Percentiles rank a stretch among this genome's conserved stretches.
phyloP scores from a whole-genome alignment of 345 rosid genomes.

The Euclidium syriacum region DNA sequence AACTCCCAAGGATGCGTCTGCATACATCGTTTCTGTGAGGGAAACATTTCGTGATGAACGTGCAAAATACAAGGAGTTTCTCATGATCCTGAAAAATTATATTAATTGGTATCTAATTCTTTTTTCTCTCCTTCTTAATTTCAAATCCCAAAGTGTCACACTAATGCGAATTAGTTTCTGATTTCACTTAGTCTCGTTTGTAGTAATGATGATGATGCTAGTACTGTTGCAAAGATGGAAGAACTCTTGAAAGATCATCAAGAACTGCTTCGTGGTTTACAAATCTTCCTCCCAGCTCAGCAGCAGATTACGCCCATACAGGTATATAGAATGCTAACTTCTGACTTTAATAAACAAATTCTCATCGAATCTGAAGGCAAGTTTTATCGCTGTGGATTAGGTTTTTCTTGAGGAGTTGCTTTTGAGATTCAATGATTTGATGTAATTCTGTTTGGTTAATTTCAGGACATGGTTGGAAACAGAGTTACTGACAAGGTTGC shows the following conservation, averaged over 20 bases:
- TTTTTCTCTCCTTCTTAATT: not conserved
- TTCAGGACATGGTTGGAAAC: not conserved
- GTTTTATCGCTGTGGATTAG: no score
- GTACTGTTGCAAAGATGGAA: not conserved
- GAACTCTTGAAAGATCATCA: constrained; percentile 4
- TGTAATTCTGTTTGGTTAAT: not conserved
- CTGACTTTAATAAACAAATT: no score
- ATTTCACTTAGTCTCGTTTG: not conserved
- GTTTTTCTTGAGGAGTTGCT: no score
- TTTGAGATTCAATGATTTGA: no score
- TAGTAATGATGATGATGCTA: not conserved
- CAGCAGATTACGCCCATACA: not conserved
- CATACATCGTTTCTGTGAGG: not conserved
- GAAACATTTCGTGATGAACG: constrained; percentile 1
- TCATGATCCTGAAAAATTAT: not conserved
- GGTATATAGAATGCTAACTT: no score
- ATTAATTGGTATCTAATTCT: not conserved
- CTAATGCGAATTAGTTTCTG: not conserved
- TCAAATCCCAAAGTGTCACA: not conserved
- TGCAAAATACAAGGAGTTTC: not conserved
- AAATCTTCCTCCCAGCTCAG: not conserved
- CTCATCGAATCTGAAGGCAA: not conserved
- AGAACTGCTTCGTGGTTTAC: not conserved
- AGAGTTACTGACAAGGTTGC: not conserved
- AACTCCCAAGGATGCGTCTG: not conserved